These are phyloP conservation scores for Pseudonitzschia pungens DNA, from an alignment of 108 stramenopile genomes.

Conservation along the genomic window DNA sequence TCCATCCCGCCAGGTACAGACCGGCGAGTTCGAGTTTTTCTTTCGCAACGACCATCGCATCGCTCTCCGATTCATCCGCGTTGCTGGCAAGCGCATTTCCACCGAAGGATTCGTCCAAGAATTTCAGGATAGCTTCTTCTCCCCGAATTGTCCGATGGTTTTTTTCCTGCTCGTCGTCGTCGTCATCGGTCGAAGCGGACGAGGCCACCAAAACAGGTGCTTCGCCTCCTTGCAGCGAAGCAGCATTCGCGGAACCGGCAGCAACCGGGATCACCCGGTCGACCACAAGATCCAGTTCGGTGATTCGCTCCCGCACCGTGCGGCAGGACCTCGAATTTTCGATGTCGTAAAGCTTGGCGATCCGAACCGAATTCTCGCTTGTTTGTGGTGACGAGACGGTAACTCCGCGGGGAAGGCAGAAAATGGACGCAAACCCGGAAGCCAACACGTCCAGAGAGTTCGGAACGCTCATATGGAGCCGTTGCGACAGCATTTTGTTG, in stretches of 20 bases:
- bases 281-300: conserved; percentile 82
- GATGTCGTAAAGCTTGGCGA: conserved; percentile 47
- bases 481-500: background rate
- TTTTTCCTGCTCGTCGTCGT: conserved; percentile 13
- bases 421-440: conserved; percentile 66
- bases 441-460: conserved; percentile 62
- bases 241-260: conserved; percentile 3
- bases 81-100: background rate
- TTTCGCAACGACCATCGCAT: conserved; percentile 3
- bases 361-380: conserved; percentile 19
- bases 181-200: conserved; percentile 15
- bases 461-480: conserved; percentile 42
- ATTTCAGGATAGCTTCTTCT: conserved; percentile 52
- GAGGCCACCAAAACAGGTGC: conserved; percentile 40
- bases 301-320: conserved; percentile 73
- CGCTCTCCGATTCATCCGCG: background rate
- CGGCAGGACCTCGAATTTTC: conserved; percentile 62
- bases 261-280: conserved; percentile 52
- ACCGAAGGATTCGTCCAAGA: conserved; percentile 39
- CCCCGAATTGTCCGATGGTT: conserved; percentile 35
- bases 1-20: conserved; percentile 10
- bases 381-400: conserved; percentile 10
- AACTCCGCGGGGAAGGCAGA: conserved; percentile 28
- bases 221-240: conserved; percentile 33
- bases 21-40: conserved; percentile 21